Evolutionary conservation across 768 basidiomycete genomes (phyloP).

Genomic region (Hygrocybe coccinea): DNA sequence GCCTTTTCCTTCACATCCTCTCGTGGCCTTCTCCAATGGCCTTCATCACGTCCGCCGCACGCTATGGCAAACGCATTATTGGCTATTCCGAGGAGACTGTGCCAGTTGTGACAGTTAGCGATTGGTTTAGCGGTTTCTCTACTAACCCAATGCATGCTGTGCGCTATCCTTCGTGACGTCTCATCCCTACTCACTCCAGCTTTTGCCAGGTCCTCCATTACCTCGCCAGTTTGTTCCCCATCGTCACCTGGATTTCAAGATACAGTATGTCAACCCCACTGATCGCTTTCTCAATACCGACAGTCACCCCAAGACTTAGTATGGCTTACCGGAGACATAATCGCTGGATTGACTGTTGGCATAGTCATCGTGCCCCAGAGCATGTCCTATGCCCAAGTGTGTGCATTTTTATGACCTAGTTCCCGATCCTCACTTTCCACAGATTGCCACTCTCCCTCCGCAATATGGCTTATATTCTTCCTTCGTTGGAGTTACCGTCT

Average conservation of each 20-base stretch:
- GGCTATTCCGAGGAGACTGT: conserved; percentile 56
- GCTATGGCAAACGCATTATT: conserved; percentile 52
- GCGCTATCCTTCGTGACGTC: conserved; percentile 20
- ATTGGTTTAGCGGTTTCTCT: conserved; percentile 45
- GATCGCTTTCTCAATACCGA: neutral
- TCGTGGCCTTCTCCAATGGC: conserved; percentile 11
- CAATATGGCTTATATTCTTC: conserved; percentile 94
- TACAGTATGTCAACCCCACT: conserved; percentile 59
- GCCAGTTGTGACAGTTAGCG: conserved; percentile 53
- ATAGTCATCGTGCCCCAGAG: conserved; percentile 93
- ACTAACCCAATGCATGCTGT: conserved; percentile 49
- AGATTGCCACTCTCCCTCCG: conserved; percentile 80
- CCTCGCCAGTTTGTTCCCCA: conserved; percentile 73
- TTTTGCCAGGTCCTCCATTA: conserved; percentile 54
- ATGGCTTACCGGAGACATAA: conserved; percentile 82
- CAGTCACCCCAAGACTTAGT: conserved; percentile 47
- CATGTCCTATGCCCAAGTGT: conserved; percentile 81
- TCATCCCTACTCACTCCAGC: neutral
- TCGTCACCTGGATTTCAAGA: conserved; percentile 76
- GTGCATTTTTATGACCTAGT: neutral
- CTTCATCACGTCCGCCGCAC: conserved; percentile 33
- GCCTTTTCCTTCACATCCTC: neutral
- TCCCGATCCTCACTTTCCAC: neutral
- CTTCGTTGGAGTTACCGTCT: conserved; percentile 81
- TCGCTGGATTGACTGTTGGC: conserved; percentile 91